Percentiles rank a stretch among this genome's conserved stretches.
Conservation (phyloP, 2,329 filamentous ascomycete genomes). For the Fusarium sp. region DNA sequence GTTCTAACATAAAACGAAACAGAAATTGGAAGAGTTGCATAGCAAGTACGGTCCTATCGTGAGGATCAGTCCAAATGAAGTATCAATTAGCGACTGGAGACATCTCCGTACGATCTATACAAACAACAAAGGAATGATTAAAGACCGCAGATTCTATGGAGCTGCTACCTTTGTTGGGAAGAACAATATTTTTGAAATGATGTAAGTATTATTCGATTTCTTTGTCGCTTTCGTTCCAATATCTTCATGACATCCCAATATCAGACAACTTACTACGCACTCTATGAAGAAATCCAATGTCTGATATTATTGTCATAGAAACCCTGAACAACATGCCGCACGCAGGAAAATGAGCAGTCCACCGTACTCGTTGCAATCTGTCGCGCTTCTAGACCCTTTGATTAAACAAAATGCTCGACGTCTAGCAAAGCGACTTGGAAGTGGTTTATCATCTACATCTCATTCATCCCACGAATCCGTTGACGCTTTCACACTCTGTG, state of each 20-base stretch:
- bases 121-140: background rate
- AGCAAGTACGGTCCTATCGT: background rate
- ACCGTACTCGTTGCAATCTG: background rate
- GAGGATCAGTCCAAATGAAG: background rate
- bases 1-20: accelerated
- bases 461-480: background rate
- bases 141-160: background rate
- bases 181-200: background rate
- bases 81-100: background rate
- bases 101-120: background rate
- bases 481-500: background rate
- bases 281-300: accelerated
- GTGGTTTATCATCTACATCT: background rate
- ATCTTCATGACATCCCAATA: too few species aligned
- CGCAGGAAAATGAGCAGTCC: background rate
- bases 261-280: too few species aligned
- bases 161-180: background rate
- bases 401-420: background rate
- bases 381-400: accelerated
- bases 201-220: background rate
- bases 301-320: background rate
- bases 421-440: accelerated
- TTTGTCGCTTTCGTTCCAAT: accelerated
- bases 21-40: background rate
- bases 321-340: background rate